Base-by-base conservation (phyloP, 345 rosid species). In the Populus alba region DNA sequence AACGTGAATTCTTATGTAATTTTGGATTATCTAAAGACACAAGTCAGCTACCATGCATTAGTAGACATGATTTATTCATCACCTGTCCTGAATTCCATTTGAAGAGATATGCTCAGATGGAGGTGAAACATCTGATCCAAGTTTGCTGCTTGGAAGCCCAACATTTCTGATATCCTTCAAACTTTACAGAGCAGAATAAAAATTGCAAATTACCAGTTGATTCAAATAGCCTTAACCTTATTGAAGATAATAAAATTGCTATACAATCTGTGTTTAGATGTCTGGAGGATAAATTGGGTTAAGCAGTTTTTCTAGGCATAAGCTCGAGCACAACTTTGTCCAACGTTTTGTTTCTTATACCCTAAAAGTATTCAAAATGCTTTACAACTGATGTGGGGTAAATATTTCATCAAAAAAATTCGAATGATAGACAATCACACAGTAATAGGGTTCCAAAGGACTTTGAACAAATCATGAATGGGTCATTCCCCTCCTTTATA, bases 51-150 rank as follows among this genome's bases (percentile, higher is more conserved):
- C 6, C 41, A 20, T 22, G 31, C 67, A 53, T 10, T 10, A 69
- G 57, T 33, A 62, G 23, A 29, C 15, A 55, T 13, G 35, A 73
- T 38, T 8, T 67, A 8, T 29, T 39, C 27, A 33, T 74, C 71
- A 62, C 75, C 71, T 45, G 16, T 23, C 15, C 70, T 65, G n/a
- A 20, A 20, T 16, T 37, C 77, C 77, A 27, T 27, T 66, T 38
- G 67, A 25, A 23, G 41, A 17, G 23, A 33, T n/a, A 37, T n/a
- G n/a, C 66, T 33, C 13, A 8, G 66, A 63, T 53, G 77, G 23
- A 73, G 77, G 59, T 53, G 75, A 7, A 39, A 69, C 22, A 39
- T 69, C 35, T 61, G 71, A 35, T 31, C 51, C 74, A 68, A 41
- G 51, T 39, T 18, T 69, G 5, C 69, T 3, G 0, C 27, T 29